phyloP scores from a whole-genome alignment of 2,329 filamentous ascomycete species.

The Ramularia endophylla region DNA sequence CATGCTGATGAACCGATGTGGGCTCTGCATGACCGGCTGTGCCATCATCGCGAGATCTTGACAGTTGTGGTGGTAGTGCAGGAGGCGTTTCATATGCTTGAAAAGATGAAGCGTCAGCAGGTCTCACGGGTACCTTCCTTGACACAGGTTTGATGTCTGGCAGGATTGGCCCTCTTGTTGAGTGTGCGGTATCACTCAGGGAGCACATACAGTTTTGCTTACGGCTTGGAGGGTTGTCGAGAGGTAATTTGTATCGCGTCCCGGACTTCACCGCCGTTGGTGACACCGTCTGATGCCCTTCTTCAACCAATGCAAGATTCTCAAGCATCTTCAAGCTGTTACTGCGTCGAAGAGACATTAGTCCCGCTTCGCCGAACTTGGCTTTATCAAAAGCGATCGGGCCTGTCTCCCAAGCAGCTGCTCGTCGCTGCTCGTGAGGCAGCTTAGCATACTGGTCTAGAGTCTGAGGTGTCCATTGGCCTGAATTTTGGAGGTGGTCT shows the following conservation, averaged over 20 bases:
- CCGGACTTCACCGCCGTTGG: too few species aligned
- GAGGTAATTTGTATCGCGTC: conserved; percentile 10
- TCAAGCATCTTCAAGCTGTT: conserved; percentile 9
- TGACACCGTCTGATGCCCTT: too few species aligned
- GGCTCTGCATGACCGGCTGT: conserved; percentile 4
- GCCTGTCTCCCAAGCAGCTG: conserved; percentile 9
- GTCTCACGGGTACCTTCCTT: too few species aligned
- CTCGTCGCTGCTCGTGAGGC: conserved; percentile 11
- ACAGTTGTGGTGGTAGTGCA: too few species aligned
- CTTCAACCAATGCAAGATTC: conserved; percentile 9
- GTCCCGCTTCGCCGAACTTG: conserved; percentile 10
- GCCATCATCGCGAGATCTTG: background rate
- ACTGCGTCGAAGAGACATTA: background rate
- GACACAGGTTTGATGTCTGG: too few species aligned
- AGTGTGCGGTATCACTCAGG: too few species aligned
- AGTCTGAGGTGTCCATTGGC: conserved; percentile 12
- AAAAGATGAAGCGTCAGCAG: too few species aligned
- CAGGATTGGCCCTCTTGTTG: too few species aligned
- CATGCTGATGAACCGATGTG: conserved; percentile 12
- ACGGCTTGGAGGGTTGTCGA: conserved; percentile 1
- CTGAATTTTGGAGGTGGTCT: too few species aligned
- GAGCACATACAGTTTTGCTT: too few species aligned
- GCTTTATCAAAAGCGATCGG: background rate
- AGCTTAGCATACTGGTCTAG: conserved; percentile 8
- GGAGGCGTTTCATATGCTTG: too few species aligned